These are phyloP conservation scores for Ballota nigra DNA, from an alignment of 257 asterid genomes.

Conservation along the genomic window DNA sequence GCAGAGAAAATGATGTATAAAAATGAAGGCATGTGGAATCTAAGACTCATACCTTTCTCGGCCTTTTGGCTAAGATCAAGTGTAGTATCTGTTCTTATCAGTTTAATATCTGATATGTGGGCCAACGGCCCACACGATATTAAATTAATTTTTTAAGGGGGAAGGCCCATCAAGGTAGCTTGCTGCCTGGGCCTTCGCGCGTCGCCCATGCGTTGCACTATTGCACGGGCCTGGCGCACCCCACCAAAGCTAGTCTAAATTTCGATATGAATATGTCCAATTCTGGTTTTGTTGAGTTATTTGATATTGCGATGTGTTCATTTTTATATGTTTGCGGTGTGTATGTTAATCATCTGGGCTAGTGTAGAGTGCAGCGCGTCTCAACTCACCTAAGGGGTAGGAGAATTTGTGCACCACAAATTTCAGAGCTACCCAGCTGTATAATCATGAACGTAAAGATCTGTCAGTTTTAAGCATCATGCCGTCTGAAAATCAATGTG, in stretches of 20 bases:
- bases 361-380: no score
- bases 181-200: not conserved
- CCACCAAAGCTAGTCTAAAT: not conserved
- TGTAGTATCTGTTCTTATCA: slow-evolving; percentile 84
- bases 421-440: no score
- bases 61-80: slow-evolving; percentile 93
- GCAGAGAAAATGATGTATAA: not conserved
- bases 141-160: slow-evolving; percentile 41
- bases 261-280: no score
- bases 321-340: no score
- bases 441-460: no score
- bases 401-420: no score
- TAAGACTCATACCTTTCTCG: slow-evolving; percentile 36
- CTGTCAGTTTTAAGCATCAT: no score
- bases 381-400: no score
- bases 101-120: slow-evolving; percentile 73
- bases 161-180: not conserved
- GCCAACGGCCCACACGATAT: slow-evolving; percentile 44
- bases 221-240: not conserved
- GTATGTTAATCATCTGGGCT: no score
- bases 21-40: not conserved
- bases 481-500: no score
- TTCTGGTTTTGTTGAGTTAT: no score
- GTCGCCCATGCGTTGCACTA: not conserved
- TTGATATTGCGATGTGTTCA: no score